Conservation (phyloP, 1,284 basidiomycete species). For the Trichosporon sp. region DNA sequence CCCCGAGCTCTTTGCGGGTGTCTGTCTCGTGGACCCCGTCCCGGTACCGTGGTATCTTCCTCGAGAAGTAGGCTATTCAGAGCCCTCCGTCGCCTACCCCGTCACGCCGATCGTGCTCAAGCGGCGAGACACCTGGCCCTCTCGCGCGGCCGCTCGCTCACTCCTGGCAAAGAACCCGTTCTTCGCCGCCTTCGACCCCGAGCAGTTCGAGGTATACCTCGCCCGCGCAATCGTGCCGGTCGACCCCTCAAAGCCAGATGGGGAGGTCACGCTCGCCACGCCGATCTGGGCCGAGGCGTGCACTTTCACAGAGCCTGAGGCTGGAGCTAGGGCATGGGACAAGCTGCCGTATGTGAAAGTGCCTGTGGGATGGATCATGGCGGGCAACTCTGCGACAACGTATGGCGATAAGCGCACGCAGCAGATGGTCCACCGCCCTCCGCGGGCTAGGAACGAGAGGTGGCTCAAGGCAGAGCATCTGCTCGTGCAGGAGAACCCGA, state of each 20-base stretch:
- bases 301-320: slow-evolving; percentile 29
- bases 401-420: slow-evolving; percentile 22
- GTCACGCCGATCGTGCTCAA: background rate
- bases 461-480: slow-evolving; percentile 30
- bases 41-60: background rate
- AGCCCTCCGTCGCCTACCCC: slow-evolving; percentile 31
- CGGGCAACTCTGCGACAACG: slow-evolving; percentile 24
- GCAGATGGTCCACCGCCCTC: slow-evolving; percentile 34
- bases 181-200: slow-evolving; percentile 51
- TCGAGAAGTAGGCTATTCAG: background rate
- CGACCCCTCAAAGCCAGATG: slow-evolving; percentile 7
- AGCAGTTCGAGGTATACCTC: slow-evolving; percentile 62
- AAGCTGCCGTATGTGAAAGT: slow-evolving; percentile 25
- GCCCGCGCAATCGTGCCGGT: slow-evolving; percentile 55
- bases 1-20: slow-evolving; percentile 64
- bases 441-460: slow-evolving; percentile 26
- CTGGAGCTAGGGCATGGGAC: slow-evolving; percentile 32
- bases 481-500: slow-evolving; percentile 38
- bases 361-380: slow-evolving; percentile 29
- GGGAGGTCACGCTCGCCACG: slow-evolving; percentile 31
- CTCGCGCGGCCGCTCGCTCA: background rate
- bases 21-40: slow-evolving; percentile 72
- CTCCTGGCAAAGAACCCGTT: slow-evolving; percentile 39
- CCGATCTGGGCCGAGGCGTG: slow-evolving; percentile 33
- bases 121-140: slow-evolving; percentile 8